These are phyloP conservation scores for Cadophora luteo-olivacea DNA, from an alignment of 2,329 filamentous ascomycete species.

Conservation along the genomic window DNA sequence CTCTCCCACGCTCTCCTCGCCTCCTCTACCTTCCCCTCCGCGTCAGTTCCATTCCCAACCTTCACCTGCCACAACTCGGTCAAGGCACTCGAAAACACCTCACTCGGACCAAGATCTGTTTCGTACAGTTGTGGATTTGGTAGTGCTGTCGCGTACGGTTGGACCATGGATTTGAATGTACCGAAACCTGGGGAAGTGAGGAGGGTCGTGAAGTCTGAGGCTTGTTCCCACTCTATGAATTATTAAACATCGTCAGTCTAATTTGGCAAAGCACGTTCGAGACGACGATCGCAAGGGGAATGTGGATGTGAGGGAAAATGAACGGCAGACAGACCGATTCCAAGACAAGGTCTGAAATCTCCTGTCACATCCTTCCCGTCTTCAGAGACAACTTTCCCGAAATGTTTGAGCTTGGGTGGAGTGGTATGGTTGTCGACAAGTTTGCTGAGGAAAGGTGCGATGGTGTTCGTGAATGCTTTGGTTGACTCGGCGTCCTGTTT, in stretches of 20 bases:
- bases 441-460: neutral
- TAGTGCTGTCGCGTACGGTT: constrained; percentile 13
- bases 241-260: neutral
- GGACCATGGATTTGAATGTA: constrained; percentile 4
- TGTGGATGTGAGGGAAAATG: neutral
- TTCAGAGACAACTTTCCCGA: constrained; percentile 19
- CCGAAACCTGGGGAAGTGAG: constrained; percentile 17
- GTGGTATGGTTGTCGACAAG: neutral
- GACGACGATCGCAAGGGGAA: neutral
- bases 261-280: neutral
- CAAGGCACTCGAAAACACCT: constrained; percentile 15
- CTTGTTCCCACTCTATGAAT: constrained; percentile 22
- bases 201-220: constrained; percentile 21
- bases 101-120: constrained; percentile 15
- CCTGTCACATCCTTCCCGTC: constrained; percentile 18
- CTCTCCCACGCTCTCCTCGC: constrained; percentile 19
- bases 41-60: constrained; percentile 6
- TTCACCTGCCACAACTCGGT: constrained; percentile 28
- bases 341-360: constrained; percentile 18
- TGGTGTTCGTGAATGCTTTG: neutral
- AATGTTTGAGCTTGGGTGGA: neutral
- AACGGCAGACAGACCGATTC: constrained; percentile 14
- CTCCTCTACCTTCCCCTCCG: neutral
- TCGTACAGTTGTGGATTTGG: constrained; percentile 26
- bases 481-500: constrained; percentile 19